A percentile compares a stretch with the other conserved stretches of the same genome.
phyloP scores from a whole-genome alignment of 306 rosid genomes.

The Glycine tomentella region DNA sequence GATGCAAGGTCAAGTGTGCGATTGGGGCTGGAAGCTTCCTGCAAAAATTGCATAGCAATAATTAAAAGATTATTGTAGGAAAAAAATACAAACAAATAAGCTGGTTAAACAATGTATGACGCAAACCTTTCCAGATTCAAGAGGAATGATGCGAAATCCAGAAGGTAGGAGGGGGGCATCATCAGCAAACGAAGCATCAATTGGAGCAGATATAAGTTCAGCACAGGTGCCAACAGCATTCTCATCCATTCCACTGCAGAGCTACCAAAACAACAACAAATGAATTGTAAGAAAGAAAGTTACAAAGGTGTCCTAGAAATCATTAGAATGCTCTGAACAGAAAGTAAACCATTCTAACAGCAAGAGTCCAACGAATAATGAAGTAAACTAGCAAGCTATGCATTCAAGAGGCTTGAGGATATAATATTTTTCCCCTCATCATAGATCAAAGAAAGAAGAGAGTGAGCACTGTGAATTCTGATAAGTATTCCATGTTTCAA shows the following conservation, averaged over 20 bases:
- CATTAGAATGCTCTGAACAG: background rate
- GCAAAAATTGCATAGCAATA: conserved; percentile 37
- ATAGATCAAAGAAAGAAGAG: conserved; percentile 7
- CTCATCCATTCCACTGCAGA: conserved; percentile 99
- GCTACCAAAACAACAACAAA: conserved; percentile 59
- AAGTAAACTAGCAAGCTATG: conserved; percentile 29
- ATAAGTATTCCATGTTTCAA: conserved; percentile 14
- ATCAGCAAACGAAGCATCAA: conserved; percentile 98
- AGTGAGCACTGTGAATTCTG: background rate
- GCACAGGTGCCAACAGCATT: conserved; percentile 96
- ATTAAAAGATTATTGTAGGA: background rate
- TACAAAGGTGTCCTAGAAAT: conserved; percentile 13
- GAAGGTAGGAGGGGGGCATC: conserved; percentile 99
- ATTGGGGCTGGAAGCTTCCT: conserved; percentile 98
- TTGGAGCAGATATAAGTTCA: conserved; percentile 98
- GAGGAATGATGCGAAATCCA: conserved; percentile 98
- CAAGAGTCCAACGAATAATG: background rate
- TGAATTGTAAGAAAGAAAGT: conserved; percentile 32
- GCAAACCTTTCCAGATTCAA: conserved; percentile 95
- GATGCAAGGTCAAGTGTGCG: conserved; percentile 99
- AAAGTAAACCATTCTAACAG: background rate
- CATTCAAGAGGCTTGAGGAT: background rate
- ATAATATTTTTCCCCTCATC: background rate
- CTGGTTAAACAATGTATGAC: conserved; percentile 18
- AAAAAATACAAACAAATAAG: conserved; percentile 2